phyloP scores from a whole-genome alignment of 169 alveolate genomes.

The Cryptosporidium baileyi region DNA sequence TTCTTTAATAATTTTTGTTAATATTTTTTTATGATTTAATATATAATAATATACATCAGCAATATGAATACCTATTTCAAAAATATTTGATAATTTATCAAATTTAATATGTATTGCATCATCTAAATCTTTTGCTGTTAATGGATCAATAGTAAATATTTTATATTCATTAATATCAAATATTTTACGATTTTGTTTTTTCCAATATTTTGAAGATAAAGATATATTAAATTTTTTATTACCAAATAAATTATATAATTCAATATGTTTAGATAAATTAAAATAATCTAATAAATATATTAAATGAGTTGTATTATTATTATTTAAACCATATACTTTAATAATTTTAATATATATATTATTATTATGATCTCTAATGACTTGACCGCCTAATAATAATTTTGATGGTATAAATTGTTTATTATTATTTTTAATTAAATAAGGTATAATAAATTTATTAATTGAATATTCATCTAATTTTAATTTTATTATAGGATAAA shows the following conservation, averaged over 20 bases:
- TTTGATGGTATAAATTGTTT: background rate
- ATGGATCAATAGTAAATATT: conserved; percentile 79
- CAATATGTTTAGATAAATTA: background rate
- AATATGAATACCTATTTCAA: conserved; percentile 52
- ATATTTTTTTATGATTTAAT: background rate
- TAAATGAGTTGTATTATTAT: background rate
- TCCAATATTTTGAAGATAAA: too few relatives aligned
- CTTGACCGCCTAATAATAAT: background rate
- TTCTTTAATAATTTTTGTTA: background rate
- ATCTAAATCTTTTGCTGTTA: conserved; percentile 80
- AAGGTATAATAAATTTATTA: background rate
- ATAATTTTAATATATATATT: too few relatives aligned
- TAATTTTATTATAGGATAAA: background rate
- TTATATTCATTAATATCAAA: conserved; percentile 62
- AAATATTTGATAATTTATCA: background rate
- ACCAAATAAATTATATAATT: background rate
- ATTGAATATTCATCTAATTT: background rate
- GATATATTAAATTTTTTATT: background rate
- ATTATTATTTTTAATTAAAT: background rate
- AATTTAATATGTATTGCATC: conserved; percentile 76
- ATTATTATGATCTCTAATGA: background rate
- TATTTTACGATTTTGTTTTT: conserved; percentile 14
- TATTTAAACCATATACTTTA: background rate
- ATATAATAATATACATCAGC: conserved; percentile 42
- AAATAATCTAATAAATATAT: background rate